Conservation (phyloP, 2,329 filamentous ascomycete species). For the Colletotrichum horii region DNA sequence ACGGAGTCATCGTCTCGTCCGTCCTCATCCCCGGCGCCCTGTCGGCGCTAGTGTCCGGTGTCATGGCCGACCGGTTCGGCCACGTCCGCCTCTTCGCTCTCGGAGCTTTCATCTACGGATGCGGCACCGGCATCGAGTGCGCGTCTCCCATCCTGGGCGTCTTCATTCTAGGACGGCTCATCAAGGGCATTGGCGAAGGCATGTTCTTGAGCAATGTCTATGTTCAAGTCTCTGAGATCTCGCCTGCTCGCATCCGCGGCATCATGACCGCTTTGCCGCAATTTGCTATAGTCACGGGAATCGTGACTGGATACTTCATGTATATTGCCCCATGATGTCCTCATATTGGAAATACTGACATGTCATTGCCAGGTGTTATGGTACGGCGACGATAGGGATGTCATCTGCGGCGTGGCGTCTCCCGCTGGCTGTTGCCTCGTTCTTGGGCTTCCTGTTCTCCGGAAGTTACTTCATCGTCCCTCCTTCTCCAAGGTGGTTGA, state of each 20-base stretch:
- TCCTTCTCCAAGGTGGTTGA: slow-evolving; percentile 62
- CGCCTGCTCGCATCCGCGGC: slow-evolving; percentile 55
- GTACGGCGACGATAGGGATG: slow-evolving; percentile 45
- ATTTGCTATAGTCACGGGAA: slow-evolving; percentile 54
- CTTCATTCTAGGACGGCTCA: slow-evolving; percentile 59
- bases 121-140: slow-evolving; percentile 52
- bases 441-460: slow-evolving; percentile 35
- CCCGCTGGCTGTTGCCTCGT: slow-evolving; percentile 49
- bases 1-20: slow-evolving; percentile 64
- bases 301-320: slow-evolving; percentile 63
- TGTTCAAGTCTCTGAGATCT: slow-evolving; percentile 64
- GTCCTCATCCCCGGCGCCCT: slow-evolving; percentile 65
- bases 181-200: slow-evolving; percentile 64
- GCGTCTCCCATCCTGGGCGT: slow-evolving; percentile 44
- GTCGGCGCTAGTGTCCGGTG: slow-evolving; percentile 62
- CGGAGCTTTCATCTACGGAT: slow-evolving; percentile 54
- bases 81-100: slow-evolving; percentile 56
- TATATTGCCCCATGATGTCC: slow-evolving; percentile 34
- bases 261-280: slow-evolving; percentile 58
- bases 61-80: slow-evolving; percentile 59
- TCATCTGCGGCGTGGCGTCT: slow-evolving; percentile 61
- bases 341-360: background rate
- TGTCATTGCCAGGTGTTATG: slow-evolving; percentile 42
- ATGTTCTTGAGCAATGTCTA: slow-evolving; percentile 58
- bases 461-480: slow-evolving; percentile 41